Conservation (phyloP, 495 filamentous ascomycete genomes). For the Sabuloglossum arenarium region DNA sequence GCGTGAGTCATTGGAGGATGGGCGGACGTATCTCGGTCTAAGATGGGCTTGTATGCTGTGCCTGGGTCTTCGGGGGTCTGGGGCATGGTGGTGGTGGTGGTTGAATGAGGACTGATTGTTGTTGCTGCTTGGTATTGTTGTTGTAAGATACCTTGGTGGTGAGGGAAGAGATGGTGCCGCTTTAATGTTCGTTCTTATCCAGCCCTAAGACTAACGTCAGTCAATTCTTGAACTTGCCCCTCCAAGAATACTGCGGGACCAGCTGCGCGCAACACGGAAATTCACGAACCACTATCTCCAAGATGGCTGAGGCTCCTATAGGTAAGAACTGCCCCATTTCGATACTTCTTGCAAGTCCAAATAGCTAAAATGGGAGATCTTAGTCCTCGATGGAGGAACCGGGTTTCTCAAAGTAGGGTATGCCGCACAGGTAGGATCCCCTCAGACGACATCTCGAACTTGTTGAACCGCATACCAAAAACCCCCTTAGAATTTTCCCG, state of each 20-base stretch:
- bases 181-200: not conserved
- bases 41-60: not conserved
- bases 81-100: not conserved
- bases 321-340: not conserved
- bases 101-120: not conserved
- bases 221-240: not conserved
- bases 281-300: not conserved
- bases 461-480: not conserved
- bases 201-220: not conserved
- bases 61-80: not conserved
- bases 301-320: constrained; percentile 7
- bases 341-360: not conserved
- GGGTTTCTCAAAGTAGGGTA: constrained; percentile 99
- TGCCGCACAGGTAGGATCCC: constrained; percentile 61
- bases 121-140: not conserved
- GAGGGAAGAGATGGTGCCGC: not conserved
- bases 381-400: constrained; percentile 98
- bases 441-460: not conserved
- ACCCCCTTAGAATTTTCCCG: constrained; percentile 72
- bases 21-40: not conserved
- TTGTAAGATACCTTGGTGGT: not conserved
- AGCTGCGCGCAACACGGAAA: not conserved
- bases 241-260: not conserved
- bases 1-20: not conserved
- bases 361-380: not conserved